Percentiles rank a stretch among this genome's conserved stretches.
phyloP scores from a whole-genome alignment of 495 filamentous ascomycete genomes.

The Ramalina peruviana region DNA sequence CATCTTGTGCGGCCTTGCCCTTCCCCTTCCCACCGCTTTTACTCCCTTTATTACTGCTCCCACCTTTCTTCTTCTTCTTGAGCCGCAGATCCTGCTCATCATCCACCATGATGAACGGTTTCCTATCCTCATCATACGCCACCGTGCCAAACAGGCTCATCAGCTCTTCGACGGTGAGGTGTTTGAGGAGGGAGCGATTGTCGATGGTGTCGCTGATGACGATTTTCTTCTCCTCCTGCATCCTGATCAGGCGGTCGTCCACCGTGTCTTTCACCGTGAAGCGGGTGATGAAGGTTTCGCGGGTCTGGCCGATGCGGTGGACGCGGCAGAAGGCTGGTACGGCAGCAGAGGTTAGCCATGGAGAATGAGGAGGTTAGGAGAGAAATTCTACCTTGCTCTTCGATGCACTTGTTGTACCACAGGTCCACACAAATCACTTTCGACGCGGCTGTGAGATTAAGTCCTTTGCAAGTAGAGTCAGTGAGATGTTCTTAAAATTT shows the following conservation, averaged over 20 bases:
- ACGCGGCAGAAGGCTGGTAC: constrained; percentile 50
- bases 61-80: neutral
- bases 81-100: constrained; percentile 1
- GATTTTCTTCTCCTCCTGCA: constrained; percentile 21
- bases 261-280: constrained; percentile 36
- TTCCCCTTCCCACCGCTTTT: too few relatives aligned
- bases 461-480: constrained; percentile 10
- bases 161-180: constrained; percentile 8
- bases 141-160: constrained; percentile 10
- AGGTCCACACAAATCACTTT: constrained; percentile 44
- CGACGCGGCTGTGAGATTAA: constrained; percentile 42
- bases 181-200: constrained; percentile 1
- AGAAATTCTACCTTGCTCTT: constrained; percentile 35
- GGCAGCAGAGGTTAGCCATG: neutral
- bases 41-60: too few relatives aligned
- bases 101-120: constrained; percentile 8
- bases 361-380: constrained; percentile 14
- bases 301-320: constrained; percentile 46
- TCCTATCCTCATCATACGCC: neutral
- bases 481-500: neutral
- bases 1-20: too few relatives aligned
- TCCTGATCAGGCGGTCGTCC: constrained; percentile 33
- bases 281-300: constrained; percentile 38
- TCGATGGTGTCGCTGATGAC: constrained; percentile 19
- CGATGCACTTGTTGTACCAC: constrained; percentile 43